These are phyloP conservation scores for Bolboschoenoplectus hybrid DNA, from an alignment of 202 grass and related monocot species.

Conservation along the genomic window DNA sequence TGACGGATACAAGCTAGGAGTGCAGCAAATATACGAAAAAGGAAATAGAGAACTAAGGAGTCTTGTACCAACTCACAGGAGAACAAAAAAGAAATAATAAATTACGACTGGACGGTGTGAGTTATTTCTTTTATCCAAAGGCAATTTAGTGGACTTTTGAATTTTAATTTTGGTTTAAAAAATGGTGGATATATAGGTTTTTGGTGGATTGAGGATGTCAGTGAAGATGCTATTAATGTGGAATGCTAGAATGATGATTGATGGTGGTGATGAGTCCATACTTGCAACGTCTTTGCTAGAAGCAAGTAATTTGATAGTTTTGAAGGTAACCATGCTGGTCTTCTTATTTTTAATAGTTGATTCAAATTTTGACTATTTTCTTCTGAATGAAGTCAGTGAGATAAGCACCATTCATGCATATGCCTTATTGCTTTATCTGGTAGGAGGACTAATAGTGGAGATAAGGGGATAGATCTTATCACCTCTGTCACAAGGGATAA, in stretches of 20 bases:
- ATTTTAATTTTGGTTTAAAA: constrained; percentile 1
- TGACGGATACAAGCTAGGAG: constrained; percentile 13
- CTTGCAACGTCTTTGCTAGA: constrained; percentile 93
- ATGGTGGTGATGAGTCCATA: constrained; percentile 86
- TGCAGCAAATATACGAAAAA: neutral
- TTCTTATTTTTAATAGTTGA: constrained; percentile 39
- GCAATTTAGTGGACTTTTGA: constrained; percentile 33
- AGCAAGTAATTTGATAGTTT: constrained; percentile 99
- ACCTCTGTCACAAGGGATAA: neutral
- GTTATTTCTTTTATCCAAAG: constrained; percentile 14
- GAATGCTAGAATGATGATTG: constrained; percentile 94
- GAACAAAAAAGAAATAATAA: constrained; percentile 29
- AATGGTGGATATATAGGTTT: constrained; percentile 57
- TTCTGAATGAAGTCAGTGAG: neutral
- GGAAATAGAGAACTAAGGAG: neutral
- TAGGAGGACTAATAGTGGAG: neutral
- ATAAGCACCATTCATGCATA: neutral
- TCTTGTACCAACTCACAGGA: neutral
- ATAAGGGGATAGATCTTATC: neutral
- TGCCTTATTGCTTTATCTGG: neutral
- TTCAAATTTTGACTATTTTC: constrained; percentile 16
- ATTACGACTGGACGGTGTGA: constrained; percentile 11
- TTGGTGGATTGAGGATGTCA: constrained; percentile 94
- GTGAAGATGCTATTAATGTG: constrained; percentile 99
- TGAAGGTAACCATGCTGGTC: constrained; percentile 59